These are phyloP conservation scores for Fragilaria radians DNA, from an alignment of 108 stramenopile species.

Conservation along the genomic window DNA sequence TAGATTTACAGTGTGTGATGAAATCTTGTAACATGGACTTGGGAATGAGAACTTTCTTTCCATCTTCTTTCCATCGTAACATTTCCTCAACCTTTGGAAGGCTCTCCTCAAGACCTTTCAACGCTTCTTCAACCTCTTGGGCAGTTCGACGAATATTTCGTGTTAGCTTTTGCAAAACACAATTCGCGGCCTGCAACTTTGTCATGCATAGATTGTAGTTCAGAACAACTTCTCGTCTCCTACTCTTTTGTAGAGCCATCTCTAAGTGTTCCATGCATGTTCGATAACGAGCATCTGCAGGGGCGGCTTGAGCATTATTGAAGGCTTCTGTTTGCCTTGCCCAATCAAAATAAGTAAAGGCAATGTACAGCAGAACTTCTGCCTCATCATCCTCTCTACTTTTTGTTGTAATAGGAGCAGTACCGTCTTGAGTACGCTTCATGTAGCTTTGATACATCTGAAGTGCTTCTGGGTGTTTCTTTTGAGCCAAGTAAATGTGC, in stretches of 20 bases:
- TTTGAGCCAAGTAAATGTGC: conserved; percentile 80
- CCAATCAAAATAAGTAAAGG: conserved; percentile 88
- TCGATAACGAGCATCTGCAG: conserved; percentile 80
- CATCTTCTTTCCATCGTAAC: conserved; percentile 61
- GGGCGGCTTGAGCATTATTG: conserved; percentile 77
- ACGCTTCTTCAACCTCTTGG: conserved; percentile 67
- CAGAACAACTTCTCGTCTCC: conserved; percentile 50
- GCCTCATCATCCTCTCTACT: conserved; percentile 72
- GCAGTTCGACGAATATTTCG: conserved; percentile 78
- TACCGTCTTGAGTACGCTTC: conserved; percentile 59
- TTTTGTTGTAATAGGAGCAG: conserved; percentile 66
- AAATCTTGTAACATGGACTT: conserved; percentile 68
- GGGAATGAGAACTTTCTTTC: conserved; percentile 64
- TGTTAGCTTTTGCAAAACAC: conserved; percentile 72
- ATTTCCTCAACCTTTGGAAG: conserved; percentile 64
- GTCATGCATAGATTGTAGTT: conserved; percentile 80
- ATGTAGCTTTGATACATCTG: conserved; percentile 87
- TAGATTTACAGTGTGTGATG: conserved; percentile 64
- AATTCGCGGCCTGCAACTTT: conserved; percentile 77
- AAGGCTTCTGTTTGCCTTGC: conserved; percentile 78
- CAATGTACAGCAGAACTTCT: conserved; percentile 75
- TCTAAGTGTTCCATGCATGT: conserved; percentile 71
- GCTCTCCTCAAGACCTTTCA: conserved; percentile 71
- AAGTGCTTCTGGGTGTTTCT: conserved; percentile 79
- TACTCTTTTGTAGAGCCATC: conserved; percentile 37